These are phyloP conservation scores for Epichloe sibirici DNA, from an alignment of 2,329 filamentous ascomycete species.

Conservation along the genomic window DNA sequence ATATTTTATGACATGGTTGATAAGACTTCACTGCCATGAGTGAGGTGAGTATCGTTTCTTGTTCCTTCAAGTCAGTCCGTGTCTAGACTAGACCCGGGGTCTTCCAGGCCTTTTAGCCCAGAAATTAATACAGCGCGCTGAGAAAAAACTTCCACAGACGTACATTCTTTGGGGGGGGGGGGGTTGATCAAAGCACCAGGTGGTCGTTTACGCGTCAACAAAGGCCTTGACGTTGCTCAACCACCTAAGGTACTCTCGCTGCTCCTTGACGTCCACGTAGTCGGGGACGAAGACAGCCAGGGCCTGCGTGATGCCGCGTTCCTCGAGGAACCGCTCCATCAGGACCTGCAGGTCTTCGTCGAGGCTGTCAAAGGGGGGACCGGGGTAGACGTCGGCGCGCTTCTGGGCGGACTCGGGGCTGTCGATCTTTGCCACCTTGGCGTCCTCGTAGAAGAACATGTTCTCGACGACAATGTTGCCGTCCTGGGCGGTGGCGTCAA, in stretches of 20 bases:
- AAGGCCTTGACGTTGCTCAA: slow-evolving; percentile 78
- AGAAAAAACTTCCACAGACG: neutral
- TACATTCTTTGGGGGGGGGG: neutral
- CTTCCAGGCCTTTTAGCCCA: too few relatives aligned
- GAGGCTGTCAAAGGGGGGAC: slow-evolving; percentile 84
- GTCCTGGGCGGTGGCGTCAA: slow-evolving; percentile 79
- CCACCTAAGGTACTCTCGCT: slow-evolving; percentile 92
- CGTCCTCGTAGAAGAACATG: slow-evolving; percentile 74
- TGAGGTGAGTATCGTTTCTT: too few relatives aligned
- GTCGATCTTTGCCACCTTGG: slow-evolving; percentile 63
- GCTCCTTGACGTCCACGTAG: slow-evolving; percentile 97
- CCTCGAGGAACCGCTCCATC: slow-evolving; percentile 87
- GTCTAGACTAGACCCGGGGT: too few relatives aligned
- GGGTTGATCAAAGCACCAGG: neutral
- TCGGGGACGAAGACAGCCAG: slow-evolving; percentile 87
- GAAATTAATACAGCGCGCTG: too few relatives aligned
- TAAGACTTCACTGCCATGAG: neutral
- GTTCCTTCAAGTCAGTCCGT: too few relatives aligned
- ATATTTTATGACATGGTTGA: neutral
- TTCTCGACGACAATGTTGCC: slow-evolving; percentile 81
- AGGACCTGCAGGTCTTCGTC: slow-evolving; percentile 92
- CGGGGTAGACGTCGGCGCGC: slow-evolving; percentile 70
- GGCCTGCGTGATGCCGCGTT: slow-evolving; percentile 78
- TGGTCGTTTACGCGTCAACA: slow-evolving; percentile 50
- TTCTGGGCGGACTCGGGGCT: slow-evolving; percentile 66